Base-by-base conservation (phyloP, 306 rosid species). In the Prunus kanzakura region DNA sequence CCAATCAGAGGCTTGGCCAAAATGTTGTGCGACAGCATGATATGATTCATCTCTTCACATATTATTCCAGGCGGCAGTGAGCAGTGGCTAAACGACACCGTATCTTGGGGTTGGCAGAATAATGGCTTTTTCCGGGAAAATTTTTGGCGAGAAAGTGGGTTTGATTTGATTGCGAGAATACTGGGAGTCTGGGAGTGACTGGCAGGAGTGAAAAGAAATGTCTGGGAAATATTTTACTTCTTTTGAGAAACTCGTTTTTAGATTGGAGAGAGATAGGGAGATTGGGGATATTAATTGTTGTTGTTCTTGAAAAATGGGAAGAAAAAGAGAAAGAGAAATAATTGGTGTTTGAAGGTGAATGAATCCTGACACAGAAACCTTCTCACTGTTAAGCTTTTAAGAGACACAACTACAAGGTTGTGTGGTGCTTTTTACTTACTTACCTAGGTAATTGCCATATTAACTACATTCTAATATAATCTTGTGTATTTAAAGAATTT, bases 281-380 rank as follows among this genome's bases (percentile, higher is more conserved):
- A 57, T 23, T 50, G 12, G 9, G 23, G 49, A 19, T n/a, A 29
- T 41, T 15, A 13, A 25, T 29, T 4, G 12, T 56, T 38, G 19
- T 30, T 56, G 38, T 70, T 63, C 79, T 89, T 86, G 89, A 88
- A 83, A 84, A 84, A 78, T 79, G 89, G 45, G 72, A 84, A 55
- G 41, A 22, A 23, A 51, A 67, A 38, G 65, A 32, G 1, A 38
- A 32, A 18, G 65, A 47, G 25, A 72, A 32, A 35, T 73, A 75
- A 65, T 30, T 69, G 73, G 78, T 67, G 61, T 60, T 82, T 71
- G 19, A 65, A 23, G 73, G 7, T 45, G 46, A 57, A 69, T 4
- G 65, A 55, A 54, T 4, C 57, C 86, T 76, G 86, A 85, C 92
- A 81, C 43, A 23, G 3, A 75, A 77, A 74, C 74, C 75, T 73